Base-by-base conservation (phyloP, 331 rosid species). In the Acacia pycnantha region DNA sequence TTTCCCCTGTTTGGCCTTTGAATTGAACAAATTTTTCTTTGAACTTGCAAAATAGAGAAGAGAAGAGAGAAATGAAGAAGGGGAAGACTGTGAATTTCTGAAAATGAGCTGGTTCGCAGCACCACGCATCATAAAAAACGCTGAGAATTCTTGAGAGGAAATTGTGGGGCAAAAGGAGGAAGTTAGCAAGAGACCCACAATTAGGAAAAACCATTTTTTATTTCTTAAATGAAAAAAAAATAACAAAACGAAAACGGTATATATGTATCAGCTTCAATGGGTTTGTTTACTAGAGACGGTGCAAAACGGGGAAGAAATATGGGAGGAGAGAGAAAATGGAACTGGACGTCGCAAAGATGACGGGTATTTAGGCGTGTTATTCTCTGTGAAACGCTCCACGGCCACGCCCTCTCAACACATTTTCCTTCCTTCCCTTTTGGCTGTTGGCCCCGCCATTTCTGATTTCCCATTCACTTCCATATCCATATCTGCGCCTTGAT, bases 141-240 rank as follows among this genome's bases (percentile, higher is more conserved):
- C 74, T 68, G 73, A 72, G 89, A 82, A 70, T 79, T 81, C 66
- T 79, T 77, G 87, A 72, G 92, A 89, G 92, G 66, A 84, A 92
- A 79, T 85, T 86, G 91, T 88, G 92, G 90, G 90, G 80, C 77
- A 84, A 81, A 78, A 84, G 51, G 66, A 47, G 74, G 76, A 84
- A 77, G 78, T 75, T 86, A 78, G 83, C 18, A 78, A 78, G 58
- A 80, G 35, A 84, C 69, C 92, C 84, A 87, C 78, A 87, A 84
- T 89, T 89, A 89, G 95, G 78, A 87, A 82, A 72, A 41, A 11
- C 77, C 83, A 81, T 70, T 41, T 77, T 82, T 51, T 76, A 33
- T 74, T 79, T 58, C 70, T 78, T 76, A 73, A 37, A 79, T 22
- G 31, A 3, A 40, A n/a, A 3, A 40, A n/a, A 82, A 78, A 80